These are phyloP conservation scores for Astrothelium subdiscretum DNA, from an alignment of 495 filamentous ascomycete genomes.

Conservation along the genomic window DNA sequence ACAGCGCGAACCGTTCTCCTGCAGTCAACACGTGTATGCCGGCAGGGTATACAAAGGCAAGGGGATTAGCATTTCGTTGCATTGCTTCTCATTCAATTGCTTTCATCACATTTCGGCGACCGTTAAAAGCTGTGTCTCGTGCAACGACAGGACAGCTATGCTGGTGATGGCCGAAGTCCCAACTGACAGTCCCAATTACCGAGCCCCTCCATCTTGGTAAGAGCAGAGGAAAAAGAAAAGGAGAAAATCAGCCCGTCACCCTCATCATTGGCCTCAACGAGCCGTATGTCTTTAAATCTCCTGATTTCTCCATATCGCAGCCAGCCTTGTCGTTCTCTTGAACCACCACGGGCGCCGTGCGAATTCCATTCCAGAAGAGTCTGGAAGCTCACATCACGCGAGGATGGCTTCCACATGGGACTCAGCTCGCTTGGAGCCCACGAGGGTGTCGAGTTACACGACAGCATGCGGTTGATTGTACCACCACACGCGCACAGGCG, in stretches of 20 bases:
- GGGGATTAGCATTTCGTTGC: not conserved
- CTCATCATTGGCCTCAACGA: not conserved
- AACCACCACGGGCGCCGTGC: not conserved
- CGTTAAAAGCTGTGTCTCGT: not conserved
- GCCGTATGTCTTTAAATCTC: not conserved
- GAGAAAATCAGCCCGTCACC: not conserved
- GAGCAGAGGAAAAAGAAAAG: not conserved
- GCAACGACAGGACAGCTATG: no score
- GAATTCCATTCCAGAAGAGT: not conserved
- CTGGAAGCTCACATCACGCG: not conserved
- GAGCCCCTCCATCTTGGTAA: no score
- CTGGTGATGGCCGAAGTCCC: no score
- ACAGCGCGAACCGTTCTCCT: not conserved
- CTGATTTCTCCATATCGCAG: not conserved
- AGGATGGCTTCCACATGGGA: not conserved
- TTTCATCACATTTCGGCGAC: not conserved
- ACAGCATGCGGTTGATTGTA: not conserved
- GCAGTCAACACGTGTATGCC: not conserved
- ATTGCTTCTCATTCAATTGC: not conserved
- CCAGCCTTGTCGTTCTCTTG: not conserved
- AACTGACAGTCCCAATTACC: no score
- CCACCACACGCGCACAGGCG: not conserved
- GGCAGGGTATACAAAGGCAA: not conserved
- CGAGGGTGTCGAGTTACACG: not conserved
- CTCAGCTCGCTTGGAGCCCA: conserved; percentile 2